phyloP scores from a whole-genome alignment of 441 rosid genomes.

The Adansonia rubrostipa region DNA sequence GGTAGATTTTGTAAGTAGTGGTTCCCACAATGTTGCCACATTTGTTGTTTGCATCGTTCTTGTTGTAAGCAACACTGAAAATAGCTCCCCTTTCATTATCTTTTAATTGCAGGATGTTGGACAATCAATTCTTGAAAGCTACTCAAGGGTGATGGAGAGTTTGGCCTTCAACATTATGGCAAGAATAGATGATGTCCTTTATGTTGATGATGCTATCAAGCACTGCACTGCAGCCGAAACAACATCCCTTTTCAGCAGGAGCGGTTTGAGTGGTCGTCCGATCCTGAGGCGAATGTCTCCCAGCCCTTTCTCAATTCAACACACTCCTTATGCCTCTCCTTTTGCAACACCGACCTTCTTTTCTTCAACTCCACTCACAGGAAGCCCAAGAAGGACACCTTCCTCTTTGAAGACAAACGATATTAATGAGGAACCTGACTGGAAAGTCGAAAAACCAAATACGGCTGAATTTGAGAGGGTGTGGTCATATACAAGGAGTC shows the following conservation, averaged over 20 bases:
- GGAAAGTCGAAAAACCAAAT: slow-evolving; percentile 41
- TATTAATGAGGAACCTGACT: slow-evolving; percentile 44
- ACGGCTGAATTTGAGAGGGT: slow-evolving; percentile 62
- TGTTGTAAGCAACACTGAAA: background rate
- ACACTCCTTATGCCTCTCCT: slow-evolving; percentile 71
- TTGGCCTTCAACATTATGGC: slow-evolving; percentile 95
- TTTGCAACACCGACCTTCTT: slow-evolving; percentile 72
- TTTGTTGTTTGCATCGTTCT: slow-evolving; percentile 3
- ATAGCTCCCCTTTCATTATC: background rate
- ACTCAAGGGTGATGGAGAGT: slow-evolving; percentile 98
- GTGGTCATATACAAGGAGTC: slow-evolving; percentile 79
- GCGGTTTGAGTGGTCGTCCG: slow-evolving; percentile 59
- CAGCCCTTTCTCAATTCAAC: slow-evolving; percentile 71
- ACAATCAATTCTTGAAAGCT: slow-evolving; percentile 92
- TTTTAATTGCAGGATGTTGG: slow-evolving; percentile 80
- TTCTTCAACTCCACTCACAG: slow-evolving; percentile 59
- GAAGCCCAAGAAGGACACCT: slow-evolving; percentile 74
- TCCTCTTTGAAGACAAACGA: slow-evolving; percentile 42
- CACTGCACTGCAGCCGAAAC: slow-evolving; percentile 63
- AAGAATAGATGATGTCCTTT: slow-evolving; percentile 90
- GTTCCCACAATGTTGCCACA: background rate
- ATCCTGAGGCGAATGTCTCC: slow-evolving; percentile 74
- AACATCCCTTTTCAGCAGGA: slow-evolving; percentile 62
- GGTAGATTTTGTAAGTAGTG: slow-evolving; percentile 2
- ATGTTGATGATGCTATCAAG: slow-evolving; percentile 75